Base-by-base conservation (phyloP, 805 yeast species). In the Saccharomycopsis olivae region DNA sequence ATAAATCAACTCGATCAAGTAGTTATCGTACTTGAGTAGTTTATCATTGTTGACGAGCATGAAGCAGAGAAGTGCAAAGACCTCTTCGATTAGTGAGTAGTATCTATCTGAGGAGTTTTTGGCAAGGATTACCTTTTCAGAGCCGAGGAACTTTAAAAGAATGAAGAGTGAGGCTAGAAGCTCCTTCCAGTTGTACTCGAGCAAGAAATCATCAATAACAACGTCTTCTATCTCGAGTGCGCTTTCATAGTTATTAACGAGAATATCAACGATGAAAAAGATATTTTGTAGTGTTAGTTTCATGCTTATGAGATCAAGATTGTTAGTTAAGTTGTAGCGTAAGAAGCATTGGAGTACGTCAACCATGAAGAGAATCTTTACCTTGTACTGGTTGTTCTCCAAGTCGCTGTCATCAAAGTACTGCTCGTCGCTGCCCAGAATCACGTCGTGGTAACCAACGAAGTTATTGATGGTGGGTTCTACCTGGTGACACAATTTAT, bases 401-500 rank as follows among this genome's bases (percentile, higher is more conserved):
- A 42, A 15, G 41, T 51, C 52, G 15, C n/a, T n/a, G n/a, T 65
- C 65, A 16, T 41, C 46, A 17, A 33, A 24, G 21, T 31, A 28
- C 20, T 33, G 36, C 19, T 29, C 33, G 23, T 40, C 44, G 15
- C 14, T 16, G 31, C 15, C 9, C 6, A 15, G 6, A 14, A 9
- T 13, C 19, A n/a, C n/a, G n/a, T n/a, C n/a, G n/a, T 41, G 38
- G 20, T 36, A 41, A 5, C 14, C 29, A 24, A 35, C 19, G 27
- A 31, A 35, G 21, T 45, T 45, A 15, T 38, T 36, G 3, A 65
- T 47, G 9, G 59, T 38, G 1, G 69, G 68, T 11, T 47, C 39
- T 37, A 51, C 54, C 39, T 65, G 69, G 41, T 63, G 71, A 27
- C 66, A 61, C 31, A 65, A 48, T 47, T 65, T 65, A 66, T 67